A percentile compares a stretch with the other conserved stretches of the same genome.
phyloP scores from a whole-genome alignment of 768 basidiomycete species.

The Collybiopsis confluens region DNA sequence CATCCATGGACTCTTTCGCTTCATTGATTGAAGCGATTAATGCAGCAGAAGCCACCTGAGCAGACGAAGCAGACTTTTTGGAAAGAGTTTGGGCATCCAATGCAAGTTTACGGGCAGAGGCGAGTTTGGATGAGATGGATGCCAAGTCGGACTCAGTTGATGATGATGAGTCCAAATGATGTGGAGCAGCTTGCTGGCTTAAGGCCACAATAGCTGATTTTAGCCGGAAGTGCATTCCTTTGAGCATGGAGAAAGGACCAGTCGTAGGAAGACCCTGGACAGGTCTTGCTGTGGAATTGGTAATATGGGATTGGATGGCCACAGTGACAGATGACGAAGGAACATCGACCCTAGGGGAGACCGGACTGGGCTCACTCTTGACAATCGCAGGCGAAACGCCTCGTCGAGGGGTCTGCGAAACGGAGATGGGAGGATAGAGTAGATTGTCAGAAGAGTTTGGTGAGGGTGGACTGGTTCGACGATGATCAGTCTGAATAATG shows the following conservation, averaged over 20 bases:
- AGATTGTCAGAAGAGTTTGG: not conserved
- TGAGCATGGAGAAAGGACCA: not conserved
- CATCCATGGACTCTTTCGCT: not conserved
- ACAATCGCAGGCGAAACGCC: not conserved
- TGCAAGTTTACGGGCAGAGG: not conserved
- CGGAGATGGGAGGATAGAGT: not conserved
- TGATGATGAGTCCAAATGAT: no score
- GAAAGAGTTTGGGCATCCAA: not conserved
- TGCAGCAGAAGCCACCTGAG: not conserved
- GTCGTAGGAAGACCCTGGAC: not conserved
- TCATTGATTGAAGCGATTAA: not conserved
- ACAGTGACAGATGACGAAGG: no score
- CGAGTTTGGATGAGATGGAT: not conserved
- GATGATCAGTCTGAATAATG: not conserved
- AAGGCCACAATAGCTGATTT: not conserved
- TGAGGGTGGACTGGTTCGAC: not conserved
- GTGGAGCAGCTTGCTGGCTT: no score
- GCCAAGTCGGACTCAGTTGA: not conserved
- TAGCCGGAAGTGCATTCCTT: not conserved
- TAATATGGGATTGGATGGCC: no score
- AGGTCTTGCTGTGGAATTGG: no score
- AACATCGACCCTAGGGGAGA: no score
- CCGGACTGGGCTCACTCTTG: not conserved
- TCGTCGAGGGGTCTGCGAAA: not conserved
- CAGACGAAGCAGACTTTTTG: not conserved